Base-by-base conservation (phyloP, 2,329 filamentous ascomycete species). In the Diatrype stigma region DNA sequence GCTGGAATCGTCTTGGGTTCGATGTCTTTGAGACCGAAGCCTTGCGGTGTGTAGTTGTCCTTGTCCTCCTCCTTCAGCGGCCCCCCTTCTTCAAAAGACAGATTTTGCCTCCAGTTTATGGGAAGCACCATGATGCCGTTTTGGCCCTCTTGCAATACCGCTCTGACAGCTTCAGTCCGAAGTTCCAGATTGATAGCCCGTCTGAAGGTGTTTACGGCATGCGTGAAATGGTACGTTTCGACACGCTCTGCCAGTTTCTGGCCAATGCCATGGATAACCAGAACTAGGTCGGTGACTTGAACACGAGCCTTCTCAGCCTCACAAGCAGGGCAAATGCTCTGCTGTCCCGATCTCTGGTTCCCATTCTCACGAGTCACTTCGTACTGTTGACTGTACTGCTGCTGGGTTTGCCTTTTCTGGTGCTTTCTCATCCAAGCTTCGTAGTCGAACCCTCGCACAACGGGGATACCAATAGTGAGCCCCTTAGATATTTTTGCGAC, bases 211-310 rank as follows among this genome's bases (percentile, higher is more conserved):
- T 96, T 97, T 66, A 97, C 93, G 5, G 91, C 89, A 67, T 97
- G 93, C 0, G 94, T 99, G 62, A 99, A 99, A 67, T 97, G 90
- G 62, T 92, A 99, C 60, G 90, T 96, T 68, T 97, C 93, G 54
- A 97, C 90, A 12, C 92, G 80, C 66, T 99, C 91, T 0, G 92
- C 95, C 46, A 97, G 79, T 67, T 99, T 97, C 67, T 99, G 94
- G 0, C 94, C 94, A 56, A 99, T 97, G 2, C 94, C 94, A 63
- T 99, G 94, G 42, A 94, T 89, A 10, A 97, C 90, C 4, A 99
- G 77, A 2, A 97, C 82, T 7, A 99, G 75, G 63, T 99, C 94
- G 1, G 88, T 93, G 5, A 96, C 89, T 54, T 85, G 83, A 2
- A 84, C 84, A 26, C 77, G 76, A 40, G 81, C 75, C 64, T 84